Evolutionary conservation across 2,329 filamentous ascomycete genomes (phyloP).

Genomic region (Thielaviopsis populi): DNA sequence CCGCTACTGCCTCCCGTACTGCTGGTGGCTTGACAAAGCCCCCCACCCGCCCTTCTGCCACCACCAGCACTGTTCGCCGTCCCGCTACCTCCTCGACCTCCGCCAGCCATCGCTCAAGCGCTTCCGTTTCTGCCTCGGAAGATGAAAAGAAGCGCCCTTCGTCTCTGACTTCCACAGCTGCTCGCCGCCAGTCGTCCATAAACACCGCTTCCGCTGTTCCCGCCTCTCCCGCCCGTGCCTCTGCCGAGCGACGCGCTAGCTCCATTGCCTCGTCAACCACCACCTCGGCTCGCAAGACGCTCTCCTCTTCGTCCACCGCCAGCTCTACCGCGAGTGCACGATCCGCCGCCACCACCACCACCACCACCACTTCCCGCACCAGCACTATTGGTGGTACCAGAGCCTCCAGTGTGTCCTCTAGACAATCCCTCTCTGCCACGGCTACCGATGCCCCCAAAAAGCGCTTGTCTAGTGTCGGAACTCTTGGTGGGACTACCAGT

Average conservation of each 20-base stretch:
- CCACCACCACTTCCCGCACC: conserved; percentile 9
- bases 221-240: conserved; percentile 24
- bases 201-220: conserved; percentile 21
- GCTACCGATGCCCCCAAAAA: conserved; percentile 38
- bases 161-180: conserved; percentile 21
- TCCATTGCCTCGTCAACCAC: conserved; percentile 28
- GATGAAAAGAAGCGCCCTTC: conserved; percentile 31
- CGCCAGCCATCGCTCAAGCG: conserved; percentile 32
- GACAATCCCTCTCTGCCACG: conserved; percentile 23
- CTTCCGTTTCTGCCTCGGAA: conserved; percentile 35
- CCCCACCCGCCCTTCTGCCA: conserved; percentile 32
- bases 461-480: conserved; percentile 35
- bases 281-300: conserved; percentile 10
- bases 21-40: conserved; percentile 32
- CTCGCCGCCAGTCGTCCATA: conserved; percentile 25
- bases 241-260: conserved; percentile 20
- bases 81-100: conserved; percentile 25
- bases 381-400: conserved; percentile 21
- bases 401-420: conserved; percentile 24
- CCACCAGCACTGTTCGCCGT: conserved; percentile 24
- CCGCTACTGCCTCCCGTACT: conserved; percentile 21
- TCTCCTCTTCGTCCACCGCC: conserved; percentile 11
- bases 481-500: conserved; percentile 25
- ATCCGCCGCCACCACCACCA: conserved; percentile 3
- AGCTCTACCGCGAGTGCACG: neutral